Percentiles rank a stretch among this genome's conserved stretches.
These are phyloP conservation scores for Colletotrichum sp. DNA, from an alignment of 2,329 filamentous ascomycete genomes.

Conservation along the genomic window DNA sequence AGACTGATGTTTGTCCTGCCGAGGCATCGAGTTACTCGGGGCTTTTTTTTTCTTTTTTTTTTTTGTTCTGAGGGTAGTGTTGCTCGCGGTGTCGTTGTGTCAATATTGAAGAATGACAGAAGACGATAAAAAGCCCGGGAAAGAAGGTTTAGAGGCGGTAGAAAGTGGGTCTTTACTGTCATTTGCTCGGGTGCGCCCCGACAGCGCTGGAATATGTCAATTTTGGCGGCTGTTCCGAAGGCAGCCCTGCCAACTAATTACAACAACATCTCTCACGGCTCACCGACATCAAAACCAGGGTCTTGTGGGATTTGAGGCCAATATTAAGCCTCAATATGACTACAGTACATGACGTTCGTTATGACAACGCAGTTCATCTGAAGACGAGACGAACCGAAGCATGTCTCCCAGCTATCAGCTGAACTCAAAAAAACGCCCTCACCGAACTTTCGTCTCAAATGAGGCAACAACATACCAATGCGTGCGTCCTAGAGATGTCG, in stretches of 20 bases:
- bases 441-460: not conserved
- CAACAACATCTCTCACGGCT: not conserved
- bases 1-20: not conserved
- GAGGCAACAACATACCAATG: not conserved
- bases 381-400: not conserved
- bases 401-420: not conserved
- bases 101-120: not conserved
- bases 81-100: not conserved
- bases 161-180: not conserved
- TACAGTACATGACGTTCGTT: not conserved
- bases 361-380: not conserved
- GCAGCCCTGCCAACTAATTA: not conserved
- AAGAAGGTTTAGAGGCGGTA: not conserved
- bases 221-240: not conserved
- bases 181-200: not conserved
- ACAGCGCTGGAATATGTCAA: not conserved
- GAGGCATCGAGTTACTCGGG: not conserved
- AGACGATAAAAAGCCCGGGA: not conserved
- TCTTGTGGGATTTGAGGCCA: not conserved
- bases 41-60: not conserved
- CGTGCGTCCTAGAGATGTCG: not conserved
- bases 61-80: not conserved
- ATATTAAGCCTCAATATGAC: not conserved
- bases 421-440: not conserved
- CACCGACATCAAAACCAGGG: not conserved